These are phyloP conservation scores for Arthrobotrys sphaeroides DNA, from an alignment of 2,329 filamentous ascomycete genomes.

Conservation along the genomic window DNA sequence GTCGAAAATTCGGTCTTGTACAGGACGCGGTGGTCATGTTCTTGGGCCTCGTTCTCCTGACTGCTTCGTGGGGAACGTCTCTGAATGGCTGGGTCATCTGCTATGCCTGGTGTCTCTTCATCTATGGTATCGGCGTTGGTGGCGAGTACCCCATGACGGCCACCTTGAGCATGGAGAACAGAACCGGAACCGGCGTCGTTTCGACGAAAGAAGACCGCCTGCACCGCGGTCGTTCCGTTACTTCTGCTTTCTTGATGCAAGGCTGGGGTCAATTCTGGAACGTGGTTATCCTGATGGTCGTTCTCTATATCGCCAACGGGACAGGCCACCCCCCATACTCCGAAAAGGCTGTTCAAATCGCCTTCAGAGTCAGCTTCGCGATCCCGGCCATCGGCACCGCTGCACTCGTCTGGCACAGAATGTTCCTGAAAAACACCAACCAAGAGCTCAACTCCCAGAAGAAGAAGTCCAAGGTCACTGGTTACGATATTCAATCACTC, in stretches of 20 bases:
- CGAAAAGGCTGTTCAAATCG: conserved; percentile 80
- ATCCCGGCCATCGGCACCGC: conserved; percentile 89
- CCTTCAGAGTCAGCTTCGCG: conserved; percentile 90
- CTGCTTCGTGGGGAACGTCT: conserved; percentile 84
- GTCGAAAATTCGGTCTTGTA: conserved; percentile 92
- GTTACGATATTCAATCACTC: conserved; percentile 88
- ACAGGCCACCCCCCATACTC: conserved; percentile 75
- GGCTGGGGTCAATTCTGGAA: conserved; percentile 97
- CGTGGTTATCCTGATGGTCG: conserved; percentile 85
- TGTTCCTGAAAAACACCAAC: conserved; percentile 87
- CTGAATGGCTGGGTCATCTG: conserved; percentile 96
- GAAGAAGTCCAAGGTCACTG: conserved; percentile 85
- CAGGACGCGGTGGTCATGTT: conserved; percentile 97
- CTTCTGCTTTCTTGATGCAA: conserved; percentile 96
- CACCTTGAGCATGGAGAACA: conserved; percentile 92
- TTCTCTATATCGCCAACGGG: conserved; percentile 88
- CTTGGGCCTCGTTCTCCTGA: conserved; percentile 88
- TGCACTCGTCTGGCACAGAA: conserved; percentile 96
- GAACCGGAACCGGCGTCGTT: conserved; percentile 82
- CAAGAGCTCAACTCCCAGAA: conserved; percentile 84
- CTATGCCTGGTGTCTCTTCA: conserved; percentile 93
- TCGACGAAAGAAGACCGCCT: conserved; percentile 93
- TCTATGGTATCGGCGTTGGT: conserved; percentile 80
- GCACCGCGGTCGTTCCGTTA: conserved; percentile 94
- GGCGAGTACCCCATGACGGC: conserved; percentile 98